Evolutionary conservation across 2,329 filamentous ascomycete species (phyloP), one percentile per base, ranked within the genome.

Genomic region (Cladosporium sp.): DNA sequence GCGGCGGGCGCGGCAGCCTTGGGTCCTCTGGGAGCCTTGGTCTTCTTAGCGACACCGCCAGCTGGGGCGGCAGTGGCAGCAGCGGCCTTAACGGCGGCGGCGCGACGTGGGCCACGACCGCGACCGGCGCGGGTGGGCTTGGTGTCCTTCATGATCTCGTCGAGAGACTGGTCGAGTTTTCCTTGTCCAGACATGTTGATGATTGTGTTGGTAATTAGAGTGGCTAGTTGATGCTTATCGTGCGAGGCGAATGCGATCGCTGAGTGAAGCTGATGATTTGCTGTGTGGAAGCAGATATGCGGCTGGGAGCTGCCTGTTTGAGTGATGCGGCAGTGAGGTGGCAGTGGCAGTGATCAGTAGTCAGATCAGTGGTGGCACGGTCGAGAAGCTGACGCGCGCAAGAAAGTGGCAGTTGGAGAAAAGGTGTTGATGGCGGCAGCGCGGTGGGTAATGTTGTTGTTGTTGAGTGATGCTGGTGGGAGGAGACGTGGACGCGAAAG

Each of bases 121-220:
- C 73, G 73, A 55, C 60, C 60, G 47, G 60, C 60, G 77, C 78
- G 83, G 78, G 78, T 82, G 78, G 81, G 60, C 66, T 86, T 81
- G 80, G 86, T 88, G 60, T 88, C 91, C 79, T 90, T 92, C 84
- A 97, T 89, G 82, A 99, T 97, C 83, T 97, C 93, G 80, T 98
- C 95, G 73, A 99, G 92, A 84, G 93, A 93, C 85, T 96, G 90
- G 81, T 97, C 93, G 78, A 99, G 91, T 84, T 97, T 97, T 63
- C 60, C 60, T 55, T 63, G 60, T 84, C 88, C 90, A 85, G 92
- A 92, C 93, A 97, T 96, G 73, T 72, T 70, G 32, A 11, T 30
- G 28, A 32, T 58, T 36, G 32, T 24, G 62, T 24, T 47, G 28
- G 18, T 55, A 12, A 34, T 54, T 26, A 24, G 26, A 26, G 34